Evolutionary conservation across 2,329 filamentous ascomycete genomes (phyloP).

Genomic region (Fusarium chlamydosporum): DNA sequence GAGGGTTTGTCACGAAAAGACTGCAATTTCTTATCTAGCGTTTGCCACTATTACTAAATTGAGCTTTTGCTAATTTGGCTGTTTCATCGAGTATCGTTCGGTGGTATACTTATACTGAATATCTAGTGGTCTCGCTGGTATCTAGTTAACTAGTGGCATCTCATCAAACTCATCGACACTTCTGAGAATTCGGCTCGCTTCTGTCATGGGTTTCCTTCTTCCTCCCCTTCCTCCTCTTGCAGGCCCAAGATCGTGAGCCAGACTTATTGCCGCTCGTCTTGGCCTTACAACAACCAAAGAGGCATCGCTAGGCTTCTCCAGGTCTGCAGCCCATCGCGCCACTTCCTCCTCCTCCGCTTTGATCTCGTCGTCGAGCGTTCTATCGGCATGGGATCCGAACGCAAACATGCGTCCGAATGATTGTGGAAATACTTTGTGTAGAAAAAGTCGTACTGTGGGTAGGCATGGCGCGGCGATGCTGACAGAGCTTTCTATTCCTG

Average conservation of each 20-base stretch:
- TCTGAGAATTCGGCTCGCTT: conserved; percentile 20
- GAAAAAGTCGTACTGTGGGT: conserved; percentile 11
- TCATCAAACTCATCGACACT: conserved; percentile 26
- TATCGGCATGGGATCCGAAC: conserved; percentile 6
- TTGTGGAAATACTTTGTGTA: conserved; percentile 12
- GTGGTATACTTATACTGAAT: neutral
- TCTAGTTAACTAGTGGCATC: neutral
- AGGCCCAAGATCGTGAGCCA: neutral
- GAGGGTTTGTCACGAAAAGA: too few relatives aligned
- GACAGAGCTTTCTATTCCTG: conserved; percentile 22
- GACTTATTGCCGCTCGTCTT: conserved; percentile 7
- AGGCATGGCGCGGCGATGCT: conserved; percentile 22
- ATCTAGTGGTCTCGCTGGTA: neutral
- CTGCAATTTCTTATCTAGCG: too few relatives aligned
- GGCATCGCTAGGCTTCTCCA: neutral
- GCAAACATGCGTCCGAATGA: conserved; percentile 26
- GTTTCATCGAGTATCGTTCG: neutral
- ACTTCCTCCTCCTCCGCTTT: conserved; percentile 25
- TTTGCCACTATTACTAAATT: too few relatives aligned
- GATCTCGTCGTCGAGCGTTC: conserved; percentile 14
- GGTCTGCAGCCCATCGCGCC: conserved; percentile 16
- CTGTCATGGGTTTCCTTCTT: conserved; percentile 14
- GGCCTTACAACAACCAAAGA: neutral
- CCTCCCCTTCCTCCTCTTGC: neutral
- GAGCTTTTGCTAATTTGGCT: too few relatives aligned